phyloP scores from a whole-genome alignment of 306 rosid genomes.

The Vigna angularis region DNA sequence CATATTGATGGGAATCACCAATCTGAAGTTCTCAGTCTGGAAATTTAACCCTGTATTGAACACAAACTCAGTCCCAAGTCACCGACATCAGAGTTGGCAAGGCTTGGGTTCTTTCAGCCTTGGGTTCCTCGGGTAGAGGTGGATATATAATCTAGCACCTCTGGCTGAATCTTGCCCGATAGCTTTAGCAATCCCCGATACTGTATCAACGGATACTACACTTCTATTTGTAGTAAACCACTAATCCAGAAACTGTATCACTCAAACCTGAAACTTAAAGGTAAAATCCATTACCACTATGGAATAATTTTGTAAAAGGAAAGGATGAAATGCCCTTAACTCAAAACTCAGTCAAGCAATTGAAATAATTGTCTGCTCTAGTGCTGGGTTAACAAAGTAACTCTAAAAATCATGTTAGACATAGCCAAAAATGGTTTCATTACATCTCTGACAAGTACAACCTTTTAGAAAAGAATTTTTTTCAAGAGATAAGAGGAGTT shows the following conservation, averaged over 20 bases:
- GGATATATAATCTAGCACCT: constrained; percentile 54
- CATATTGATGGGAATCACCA: constrained; percentile 28
- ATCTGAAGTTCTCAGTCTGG: constrained; percentile 38
- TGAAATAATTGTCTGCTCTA: background rate
- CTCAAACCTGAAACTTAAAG: constrained; percentile 61
- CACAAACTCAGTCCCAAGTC: constrained; percentile 80
- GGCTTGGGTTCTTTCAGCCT: constrained; percentile 50
- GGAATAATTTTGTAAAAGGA: background rate
- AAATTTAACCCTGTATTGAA: constrained; percentile 32
- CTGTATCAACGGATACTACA: constrained; percentile 66
- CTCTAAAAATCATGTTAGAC: background rate
- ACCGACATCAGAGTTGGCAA: constrained; percentile 91
- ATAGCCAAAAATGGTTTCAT: background rate
- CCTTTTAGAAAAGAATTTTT: background rate
- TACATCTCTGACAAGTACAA: background rate
- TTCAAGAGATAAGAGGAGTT: constrained; percentile 54
- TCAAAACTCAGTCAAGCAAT: constrained; percentile 13
- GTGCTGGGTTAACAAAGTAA: background rate
- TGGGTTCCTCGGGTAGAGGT: too few relatives aligned
- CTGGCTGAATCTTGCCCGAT: constrained; percentile 83
- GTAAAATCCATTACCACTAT: constrained; percentile 36
- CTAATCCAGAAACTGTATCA: constrained; percentile 72
- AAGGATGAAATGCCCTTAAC: constrained; percentile 8
- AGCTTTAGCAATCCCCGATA: constrained; percentile 76
- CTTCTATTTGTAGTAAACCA: constrained; percentile 51